Base-by-base conservation (phyloP, 2,329 filamentous ascomycete genomes). In the Rhexocercosporidium sp. region DNA sequence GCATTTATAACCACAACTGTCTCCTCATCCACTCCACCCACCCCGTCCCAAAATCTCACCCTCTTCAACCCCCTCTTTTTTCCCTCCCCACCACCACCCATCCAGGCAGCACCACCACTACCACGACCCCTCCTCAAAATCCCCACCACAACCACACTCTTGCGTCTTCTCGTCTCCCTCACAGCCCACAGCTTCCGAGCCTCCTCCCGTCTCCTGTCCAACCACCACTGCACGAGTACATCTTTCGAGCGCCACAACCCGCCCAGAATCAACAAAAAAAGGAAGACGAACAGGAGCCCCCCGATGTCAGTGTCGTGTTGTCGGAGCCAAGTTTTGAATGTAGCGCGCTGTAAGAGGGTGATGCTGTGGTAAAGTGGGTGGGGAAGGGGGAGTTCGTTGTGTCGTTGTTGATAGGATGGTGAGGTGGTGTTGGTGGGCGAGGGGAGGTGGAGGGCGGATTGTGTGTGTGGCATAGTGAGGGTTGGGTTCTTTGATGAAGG, bases 121-220 rank as follows among this genome's bases (percentile, higher is more conserved):
- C 8, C 20, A 6, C 27, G 37, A 46, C 46, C 29, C 63, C 22
- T 64, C 61, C 57, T 59, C 54, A 65, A 59, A 20, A 65, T 65
- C n/a, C 63, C 44, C 41, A 65, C 63, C 41, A 41, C 34, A 20
- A 51, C 57, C 25, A 60, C 51, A 51, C 20, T 64, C 62, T 41
- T 59, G 29, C 62, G 37, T 41, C 20, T 47, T 20, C 7, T 39
- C 41, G 53, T 57, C 34, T 64, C 53, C 27, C 14, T 25, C n/a
- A 25, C 51, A 18, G 22, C 31, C 63, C 63, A 60, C 27, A 18
- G 16, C 54, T 22, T 65, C 63, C 57, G 49, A 22, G 31, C 63
- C 54, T 54, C 20, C 25, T 59, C n/a, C 16, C 27, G 20, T 4
- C 22, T 51, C 53, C 25, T 27, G 44, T 60, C 44, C 3, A 37